Conservation (phyloP, 768 basidiomycete species). For the Crassisporium funariophilum region DNA sequence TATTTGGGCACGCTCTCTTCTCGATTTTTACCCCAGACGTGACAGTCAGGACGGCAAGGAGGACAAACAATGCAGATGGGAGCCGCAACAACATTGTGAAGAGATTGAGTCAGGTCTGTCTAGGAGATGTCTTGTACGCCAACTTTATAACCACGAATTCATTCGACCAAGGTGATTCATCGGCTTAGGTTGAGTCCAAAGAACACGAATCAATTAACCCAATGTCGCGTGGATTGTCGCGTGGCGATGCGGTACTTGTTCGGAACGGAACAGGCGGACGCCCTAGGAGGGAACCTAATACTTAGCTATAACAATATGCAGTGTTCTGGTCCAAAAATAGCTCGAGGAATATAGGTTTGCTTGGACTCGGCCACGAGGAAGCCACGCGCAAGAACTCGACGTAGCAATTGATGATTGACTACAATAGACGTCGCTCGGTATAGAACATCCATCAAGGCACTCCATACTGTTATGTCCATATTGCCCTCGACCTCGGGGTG, state of each 20-base stretch:
- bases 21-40: slow-evolving; percentile 13
- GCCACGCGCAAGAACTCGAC: slow-evolving; percentile 8
- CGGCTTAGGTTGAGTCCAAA: slow-evolving; percentile 4
- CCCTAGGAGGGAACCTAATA: background rate
- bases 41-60: slow-evolving; percentile 17
- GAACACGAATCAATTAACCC: background rate
- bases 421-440: too few species aligned
- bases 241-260: slow-evolving; percentile 7
- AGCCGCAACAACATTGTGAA: slow-evolving; percentile 14
- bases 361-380: slow-evolving; percentile 5
- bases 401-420: too few species aligned
- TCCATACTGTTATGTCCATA: too few species aligned
- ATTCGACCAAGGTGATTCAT: slow-evolving; percentile 1
- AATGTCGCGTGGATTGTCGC: background rate
- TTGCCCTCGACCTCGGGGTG: too few species aligned
- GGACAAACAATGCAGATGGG: slow-evolving; percentile 12
- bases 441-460: too few species aligned
- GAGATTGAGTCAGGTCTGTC: background rate
- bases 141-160: slow-evolving; percentile 5
- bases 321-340: slow-evolving; percentile 2
- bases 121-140: background rate
- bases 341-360: background rate
- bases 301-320: background rate
- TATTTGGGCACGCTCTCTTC: slow-evolving; percentile 27
- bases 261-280: slow-evolving; percentile 3